Conservation (phyloP, 306 rosid species). For the Sicyos baderoa region DNA sequence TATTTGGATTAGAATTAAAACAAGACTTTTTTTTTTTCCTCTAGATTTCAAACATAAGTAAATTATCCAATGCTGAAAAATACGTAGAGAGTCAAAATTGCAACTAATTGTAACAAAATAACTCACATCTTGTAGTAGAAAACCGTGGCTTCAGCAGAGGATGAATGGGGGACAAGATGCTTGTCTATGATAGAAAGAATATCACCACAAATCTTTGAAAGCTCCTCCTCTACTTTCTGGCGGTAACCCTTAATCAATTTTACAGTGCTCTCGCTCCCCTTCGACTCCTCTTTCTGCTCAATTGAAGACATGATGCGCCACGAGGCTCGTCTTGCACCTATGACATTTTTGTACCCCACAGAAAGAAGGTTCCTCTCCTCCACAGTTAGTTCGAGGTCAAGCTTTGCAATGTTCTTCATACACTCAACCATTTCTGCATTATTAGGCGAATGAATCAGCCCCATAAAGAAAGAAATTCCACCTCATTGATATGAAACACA, state of each 20-base stretch:
- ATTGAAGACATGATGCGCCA: constrained; percentile 67
- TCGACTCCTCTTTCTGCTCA: constrained; percentile 19
- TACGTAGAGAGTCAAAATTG: background rate
- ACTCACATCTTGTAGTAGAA: constrained; percentile 73
- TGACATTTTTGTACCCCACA: constrained; percentile 66
- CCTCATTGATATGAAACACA: background rate
- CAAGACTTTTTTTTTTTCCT: background rate
- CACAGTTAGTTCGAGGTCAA: constrained; percentile 63
- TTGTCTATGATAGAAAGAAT: constrained; percentile 51
- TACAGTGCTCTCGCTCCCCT: constrained; percentile 12
- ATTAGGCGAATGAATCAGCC: background rate
- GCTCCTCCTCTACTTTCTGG: constrained; percentile 20
- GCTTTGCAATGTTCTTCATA: constrained; percentile 20
- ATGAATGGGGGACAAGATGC: constrained; percentile 51
- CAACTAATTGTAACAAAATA: background rate
- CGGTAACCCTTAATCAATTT: constrained; percentile 18
- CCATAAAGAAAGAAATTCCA: background rate
- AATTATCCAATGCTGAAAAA: background rate
- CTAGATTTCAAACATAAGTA: background rate
- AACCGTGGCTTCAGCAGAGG: constrained; percentile 61
- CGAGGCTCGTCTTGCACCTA: constrained; percentile 71
- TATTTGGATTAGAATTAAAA: background rate
- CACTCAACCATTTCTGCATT: constrained; percentile 20
- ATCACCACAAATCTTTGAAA: constrained; percentile 36
- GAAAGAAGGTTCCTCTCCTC: constrained; percentile 78